A percentile compares a stretch with the other conserved stretches of the same genome.
phyloP scores from a whole-genome alignment of 495 filamentous ascomycete genomes.

The Clavariopsis aquatica region DNA sequence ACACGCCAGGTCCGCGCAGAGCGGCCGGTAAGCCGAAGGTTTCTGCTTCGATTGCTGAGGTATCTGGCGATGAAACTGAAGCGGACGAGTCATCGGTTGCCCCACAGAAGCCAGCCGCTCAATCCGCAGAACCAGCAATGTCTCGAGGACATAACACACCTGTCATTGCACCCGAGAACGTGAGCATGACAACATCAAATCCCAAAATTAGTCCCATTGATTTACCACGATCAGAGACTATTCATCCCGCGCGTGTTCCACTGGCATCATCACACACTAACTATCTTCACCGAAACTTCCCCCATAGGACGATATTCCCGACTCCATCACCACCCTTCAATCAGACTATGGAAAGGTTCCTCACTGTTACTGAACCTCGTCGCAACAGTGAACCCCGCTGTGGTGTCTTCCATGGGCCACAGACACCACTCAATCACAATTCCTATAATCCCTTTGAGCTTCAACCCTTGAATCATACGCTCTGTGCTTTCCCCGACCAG shows the following conservation, averaged over 20 bases:
- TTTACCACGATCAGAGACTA: not conserved
- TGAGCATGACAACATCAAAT: no score
- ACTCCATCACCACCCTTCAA: not conserved
- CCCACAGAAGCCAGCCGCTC: not conserved
- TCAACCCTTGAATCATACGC: not conserved
- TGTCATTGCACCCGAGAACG: not conserved
- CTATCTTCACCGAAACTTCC: not conserved
- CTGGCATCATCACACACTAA: not conserved
- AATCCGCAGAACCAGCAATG: not conserved
- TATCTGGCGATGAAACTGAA: not conserved
- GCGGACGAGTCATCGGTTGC: not conserved
- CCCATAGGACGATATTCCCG: not conserved
- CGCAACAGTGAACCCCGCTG: not conserved
- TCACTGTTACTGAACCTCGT: not conserved
- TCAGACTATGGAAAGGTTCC: not conserved
- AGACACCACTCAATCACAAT: not conserved
- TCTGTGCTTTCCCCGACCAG: not conserved
- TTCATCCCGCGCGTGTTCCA: not conserved
- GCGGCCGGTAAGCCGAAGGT: not conserved
- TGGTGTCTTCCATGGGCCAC: not conserved
- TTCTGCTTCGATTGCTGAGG: not conserved
- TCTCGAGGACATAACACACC: no score
- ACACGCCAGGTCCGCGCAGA: not conserved
- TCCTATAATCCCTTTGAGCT: not conserved
- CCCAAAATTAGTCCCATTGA: not conserved